Conservation (phyloP, 495 filamentous ascomycete species). For the Tuber aestivum region DNA sequence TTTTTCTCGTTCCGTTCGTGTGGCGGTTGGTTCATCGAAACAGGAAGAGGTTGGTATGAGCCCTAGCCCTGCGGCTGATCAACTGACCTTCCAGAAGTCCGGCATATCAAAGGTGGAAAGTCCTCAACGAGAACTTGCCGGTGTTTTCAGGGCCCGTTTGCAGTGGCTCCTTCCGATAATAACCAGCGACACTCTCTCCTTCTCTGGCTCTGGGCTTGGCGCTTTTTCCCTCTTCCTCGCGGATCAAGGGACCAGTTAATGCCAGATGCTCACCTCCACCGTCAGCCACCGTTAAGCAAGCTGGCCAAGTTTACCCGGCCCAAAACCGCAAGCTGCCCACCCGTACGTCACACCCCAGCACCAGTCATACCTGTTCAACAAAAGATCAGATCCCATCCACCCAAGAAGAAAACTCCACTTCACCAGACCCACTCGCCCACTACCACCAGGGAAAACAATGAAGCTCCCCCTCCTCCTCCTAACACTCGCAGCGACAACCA, state of each 20-base stretch:
- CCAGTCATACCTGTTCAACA: neutral
- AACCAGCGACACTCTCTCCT: no score
- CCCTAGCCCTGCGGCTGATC: neutral
- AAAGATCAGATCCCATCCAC: neutral
- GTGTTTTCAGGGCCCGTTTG: neutral
- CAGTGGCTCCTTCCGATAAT: neutral
- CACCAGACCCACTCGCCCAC: neutral
- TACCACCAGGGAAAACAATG: constrained; percentile 11
- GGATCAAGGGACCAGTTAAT: neutral
- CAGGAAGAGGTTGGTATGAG: neutral
- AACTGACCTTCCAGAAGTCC: neutral
- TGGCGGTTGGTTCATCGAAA: neutral
- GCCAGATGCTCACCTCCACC: neutral
- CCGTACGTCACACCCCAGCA: neutral
- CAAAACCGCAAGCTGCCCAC: neutral
- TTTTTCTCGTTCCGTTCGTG: neutral
- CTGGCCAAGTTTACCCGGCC: neutral
- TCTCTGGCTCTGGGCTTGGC: neutral
- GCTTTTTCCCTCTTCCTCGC: neutral
- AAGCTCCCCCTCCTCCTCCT: constrained; percentile 23
- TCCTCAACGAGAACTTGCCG: no score
- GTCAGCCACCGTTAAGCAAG: neutral
- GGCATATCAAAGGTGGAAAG: neutral
- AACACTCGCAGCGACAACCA: constrained; percentile 21
- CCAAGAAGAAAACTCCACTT: neutral